These are phyloP conservation scores for Lasiosphaeriaceae sp. DNA, from an alignment of 495 filamentous ascomycete species.

Conservation along the genomic window DNA sequence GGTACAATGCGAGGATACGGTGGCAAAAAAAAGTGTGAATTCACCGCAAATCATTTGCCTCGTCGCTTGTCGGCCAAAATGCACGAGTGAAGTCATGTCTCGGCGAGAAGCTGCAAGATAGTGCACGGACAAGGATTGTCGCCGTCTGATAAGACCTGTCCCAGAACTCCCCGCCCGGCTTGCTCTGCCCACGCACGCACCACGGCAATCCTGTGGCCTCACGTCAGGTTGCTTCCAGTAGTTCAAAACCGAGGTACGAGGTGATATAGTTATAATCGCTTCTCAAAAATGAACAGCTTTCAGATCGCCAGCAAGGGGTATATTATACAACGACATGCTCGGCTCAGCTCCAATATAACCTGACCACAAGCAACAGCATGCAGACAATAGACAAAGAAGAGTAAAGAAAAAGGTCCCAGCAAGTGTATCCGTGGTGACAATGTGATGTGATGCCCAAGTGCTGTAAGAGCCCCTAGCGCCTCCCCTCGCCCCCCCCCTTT, in stretches of 20 bases:
- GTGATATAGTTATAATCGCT: no score
- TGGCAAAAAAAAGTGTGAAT: no score
- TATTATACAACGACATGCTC: slow-evolving; percentile 30
- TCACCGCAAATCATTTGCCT: no score
- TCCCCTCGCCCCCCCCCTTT: neutral
- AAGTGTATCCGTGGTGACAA: neutral
- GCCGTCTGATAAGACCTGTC: neutral
- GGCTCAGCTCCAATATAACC: neutral
- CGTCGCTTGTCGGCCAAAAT: neutral
- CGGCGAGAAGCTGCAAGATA: neutral
- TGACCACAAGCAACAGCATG: neutral
- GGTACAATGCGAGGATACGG: no score
- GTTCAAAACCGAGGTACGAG: no score
- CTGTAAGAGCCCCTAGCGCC: neutral
- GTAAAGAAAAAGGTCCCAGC: slow-evolving; percentile 1
- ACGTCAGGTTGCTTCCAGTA: no score
- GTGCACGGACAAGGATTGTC: neutral
- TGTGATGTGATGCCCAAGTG: neutral
- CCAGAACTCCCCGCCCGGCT: no score
- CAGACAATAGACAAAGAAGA: slow-evolving; percentile 5
- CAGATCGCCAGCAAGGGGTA: slow-evolving; percentile 21
- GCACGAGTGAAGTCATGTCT: neutral
- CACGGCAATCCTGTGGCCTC: no score
- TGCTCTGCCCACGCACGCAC: no score
- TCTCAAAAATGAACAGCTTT: slow-evolving; percentile 3